A percentile compares a stretch with the other conserved stretches of the same genome.
Conservation (phyloP, 805 yeast species). For the Yarrowia keelungensis region DNA sequence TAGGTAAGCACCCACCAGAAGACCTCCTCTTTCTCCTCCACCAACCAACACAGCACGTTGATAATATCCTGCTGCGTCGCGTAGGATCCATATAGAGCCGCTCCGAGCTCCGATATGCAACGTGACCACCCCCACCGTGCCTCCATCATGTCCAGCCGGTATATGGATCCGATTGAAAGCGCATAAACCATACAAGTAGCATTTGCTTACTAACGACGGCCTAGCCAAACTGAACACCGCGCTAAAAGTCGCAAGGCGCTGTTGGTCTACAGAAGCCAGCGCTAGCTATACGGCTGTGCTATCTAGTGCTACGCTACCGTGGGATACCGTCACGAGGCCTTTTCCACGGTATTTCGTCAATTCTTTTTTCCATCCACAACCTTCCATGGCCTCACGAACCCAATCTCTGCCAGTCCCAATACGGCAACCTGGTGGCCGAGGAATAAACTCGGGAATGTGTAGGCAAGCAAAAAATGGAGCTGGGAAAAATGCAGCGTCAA, state of each 20-base stretch:
- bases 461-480: constrained; percentile 5
- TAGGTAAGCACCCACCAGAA: too few relatives aligned
- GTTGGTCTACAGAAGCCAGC: too few relatives aligned
- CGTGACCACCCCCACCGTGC: neutral
- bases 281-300: constrained; percentile 5
- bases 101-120: neutral
- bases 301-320: too few relatives aligned
- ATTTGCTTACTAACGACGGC: neutral
- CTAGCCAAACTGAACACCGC: too few relatives aligned
- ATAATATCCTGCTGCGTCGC: too few relatives aligned
- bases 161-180: neutral
- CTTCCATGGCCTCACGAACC: constrained; percentile 5
- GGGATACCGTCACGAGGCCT: too few relatives aligned
- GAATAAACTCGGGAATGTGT: constrained; percentile 37
- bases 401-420: constrained; percentile 18
- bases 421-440: neutral
- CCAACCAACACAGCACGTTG: too few relatives aligned
- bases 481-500: neutral
- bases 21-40: too few relatives aligned
- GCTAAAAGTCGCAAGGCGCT: neutral
- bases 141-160: neutral
- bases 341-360: neutral
- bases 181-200: neutral
- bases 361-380: neutral
- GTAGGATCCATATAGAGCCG: neutral